Conservation (phyloP, 2,329 filamentous ascomycete genomes). For the Drechslerella stenobrocha region DNA sequence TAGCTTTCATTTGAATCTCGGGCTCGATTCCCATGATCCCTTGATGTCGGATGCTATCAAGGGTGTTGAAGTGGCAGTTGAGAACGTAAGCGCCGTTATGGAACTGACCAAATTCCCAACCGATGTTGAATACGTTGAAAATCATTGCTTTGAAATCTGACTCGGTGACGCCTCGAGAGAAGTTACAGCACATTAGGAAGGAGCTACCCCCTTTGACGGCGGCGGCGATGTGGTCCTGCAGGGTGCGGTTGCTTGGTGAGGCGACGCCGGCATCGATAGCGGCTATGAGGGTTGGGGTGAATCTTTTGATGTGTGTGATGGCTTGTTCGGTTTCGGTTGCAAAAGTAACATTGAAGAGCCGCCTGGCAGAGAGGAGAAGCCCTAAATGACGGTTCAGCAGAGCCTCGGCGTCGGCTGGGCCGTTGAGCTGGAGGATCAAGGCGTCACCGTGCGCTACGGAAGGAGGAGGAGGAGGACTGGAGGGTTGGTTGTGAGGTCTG, state of each 20-base stretch:
- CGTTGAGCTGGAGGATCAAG: slow-evolving; percentile 12
- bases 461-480: slow-evolving; percentile 46
- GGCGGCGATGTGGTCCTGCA: slow-evolving; percentile 20
- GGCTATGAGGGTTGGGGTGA: slow-evolving; percentile 19
- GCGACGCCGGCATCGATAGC: slow-evolving; percentile 24
- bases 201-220: slow-evolving; percentile 14
- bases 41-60: slow-evolving; percentile 12
- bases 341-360: slow-evolving; percentile 1
- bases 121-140: slow-evolving; percentile 27
- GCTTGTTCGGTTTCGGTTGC: slow-evolving; percentile 3
- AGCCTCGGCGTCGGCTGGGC: slow-evolving; percentile 1
- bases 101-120: slow-evolving; percentile 22
- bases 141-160: slow-evolving; percentile 19
- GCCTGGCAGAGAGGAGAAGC: slow-evolving; percentile 7
- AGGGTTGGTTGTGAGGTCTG: slow-evolving; percentile 17
- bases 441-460: slow-evolving; percentile 14
- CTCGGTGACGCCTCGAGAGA: slow-evolving; percentile 14
- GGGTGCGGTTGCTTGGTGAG: slow-evolving; percentile 8
- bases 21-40: background rate
- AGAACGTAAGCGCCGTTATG: slow-evolving; percentile 8
- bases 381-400: slow-evolving; percentile 13
- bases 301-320: background rate
- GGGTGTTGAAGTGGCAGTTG: slow-evolving; percentile 5
- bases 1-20: slow-evolving; percentile 18
- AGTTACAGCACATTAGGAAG: slow-evolving; percentile 35